Conservation (phyloP, 768 basidiomycete species). For the Hypsizygus marmoreus region DNA sequence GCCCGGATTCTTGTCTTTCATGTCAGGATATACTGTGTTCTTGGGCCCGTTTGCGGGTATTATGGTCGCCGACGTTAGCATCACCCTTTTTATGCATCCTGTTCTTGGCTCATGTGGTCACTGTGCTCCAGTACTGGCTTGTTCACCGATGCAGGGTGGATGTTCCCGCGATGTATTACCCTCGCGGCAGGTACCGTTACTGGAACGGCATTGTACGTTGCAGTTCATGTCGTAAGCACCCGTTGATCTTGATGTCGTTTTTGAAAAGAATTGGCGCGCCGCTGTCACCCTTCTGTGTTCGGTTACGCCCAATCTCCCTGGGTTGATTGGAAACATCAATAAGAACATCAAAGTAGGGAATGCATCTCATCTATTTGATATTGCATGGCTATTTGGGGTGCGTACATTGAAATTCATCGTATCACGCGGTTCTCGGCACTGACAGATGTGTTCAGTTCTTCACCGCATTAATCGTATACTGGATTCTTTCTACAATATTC, state of each 20-base stretch:
- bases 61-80: constrained; percentile 48
- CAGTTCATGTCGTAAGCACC: too few species aligned
- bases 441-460: constrained; percentile 33
- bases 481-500: constrained; percentile 37
- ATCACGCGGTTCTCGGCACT: not conserved
- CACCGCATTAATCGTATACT: constrained; percentile 35
- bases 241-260: constrained; percentile 1
- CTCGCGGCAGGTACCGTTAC: constrained; percentile 79
- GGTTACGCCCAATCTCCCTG: constrained; percentile 73
- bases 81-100: too few species aligned
- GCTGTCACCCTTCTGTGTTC: constrained; percentile 66
- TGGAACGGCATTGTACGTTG: constrained; percentile 65
- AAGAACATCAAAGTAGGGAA: constrained; percentile 61
- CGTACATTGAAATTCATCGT: constrained; percentile 22
- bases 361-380: constrained; percentile 58
- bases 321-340: constrained; percentile 77
- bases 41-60: constrained; percentile 85
- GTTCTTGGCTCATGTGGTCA: not conserved
- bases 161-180: constrained; percentile 83
- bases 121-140: constrained; percentile 67
- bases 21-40: constrained; percentile 85
- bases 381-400: constrained; percentile 80
- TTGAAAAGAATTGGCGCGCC: constrained; percentile 79
- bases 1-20: constrained; percentile 71
- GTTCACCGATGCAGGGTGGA: constrained; percentile 72